A percentile compares a stretch with the other conserved stretches of the same genome.
These are phyloP conservation scores for Huntiella bhutanensis DNA, from an alignment of 2,329 filamentous ascomycete genomes.

Conservation along the genomic window DNA sequence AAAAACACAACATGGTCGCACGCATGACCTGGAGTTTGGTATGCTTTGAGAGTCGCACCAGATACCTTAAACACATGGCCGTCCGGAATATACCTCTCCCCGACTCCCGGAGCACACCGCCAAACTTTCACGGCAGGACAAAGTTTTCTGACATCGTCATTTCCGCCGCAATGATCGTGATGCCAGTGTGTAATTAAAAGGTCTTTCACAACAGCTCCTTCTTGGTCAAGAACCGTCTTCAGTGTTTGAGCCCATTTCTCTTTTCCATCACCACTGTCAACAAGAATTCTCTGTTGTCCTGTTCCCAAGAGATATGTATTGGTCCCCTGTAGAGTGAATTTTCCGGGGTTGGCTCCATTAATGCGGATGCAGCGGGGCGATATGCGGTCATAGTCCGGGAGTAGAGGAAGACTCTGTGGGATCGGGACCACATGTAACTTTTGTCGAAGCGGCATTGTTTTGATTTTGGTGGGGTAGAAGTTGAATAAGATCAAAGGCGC, in stretches of 20 bases:
- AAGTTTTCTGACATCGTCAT: constrained; percentile 45
- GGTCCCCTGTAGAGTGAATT: constrained; percentile 59
- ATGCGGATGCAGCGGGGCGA: constrained; percentile 66
- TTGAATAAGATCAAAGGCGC: too few species aligned
- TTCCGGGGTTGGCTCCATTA: constrained; percentile 77
- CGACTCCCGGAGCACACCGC: constrained; percentile 33
- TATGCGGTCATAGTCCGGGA: constrained; percentile 60
- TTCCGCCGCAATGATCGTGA: constrained; percentile 62
- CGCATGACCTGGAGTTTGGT: constrained; percentile 50
- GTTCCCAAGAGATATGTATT: constrained; percentile 88
- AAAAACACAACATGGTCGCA: constrained; percentile 65
- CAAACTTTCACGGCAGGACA: constrained; percentile 50
- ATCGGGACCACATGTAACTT: background rate
- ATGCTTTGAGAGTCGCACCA: constrained; percentile 47
- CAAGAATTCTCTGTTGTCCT: constrained; percentile 52
- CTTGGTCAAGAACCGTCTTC: constrained; percentile 41
- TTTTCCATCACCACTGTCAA: constrained; percentile 78
- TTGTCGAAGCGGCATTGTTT: background rate
- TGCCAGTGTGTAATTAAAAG: constrained; percentile 87
- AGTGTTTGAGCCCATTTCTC: constrained; percentile 54
- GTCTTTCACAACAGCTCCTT: constrained; percentile 48
- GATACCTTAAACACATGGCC: constrained; percentile 35
- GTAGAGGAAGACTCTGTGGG: constrained; percentile 27
- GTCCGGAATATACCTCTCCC: constrained; percentile 27
- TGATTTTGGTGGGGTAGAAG: too few species aligned